Evolutionary conservation across 2,329 filamentous ascomycete genomes (phyloP), one percentile per base, ranked within the genome.

Genomic region (Fusarium stilboides): DNA sequence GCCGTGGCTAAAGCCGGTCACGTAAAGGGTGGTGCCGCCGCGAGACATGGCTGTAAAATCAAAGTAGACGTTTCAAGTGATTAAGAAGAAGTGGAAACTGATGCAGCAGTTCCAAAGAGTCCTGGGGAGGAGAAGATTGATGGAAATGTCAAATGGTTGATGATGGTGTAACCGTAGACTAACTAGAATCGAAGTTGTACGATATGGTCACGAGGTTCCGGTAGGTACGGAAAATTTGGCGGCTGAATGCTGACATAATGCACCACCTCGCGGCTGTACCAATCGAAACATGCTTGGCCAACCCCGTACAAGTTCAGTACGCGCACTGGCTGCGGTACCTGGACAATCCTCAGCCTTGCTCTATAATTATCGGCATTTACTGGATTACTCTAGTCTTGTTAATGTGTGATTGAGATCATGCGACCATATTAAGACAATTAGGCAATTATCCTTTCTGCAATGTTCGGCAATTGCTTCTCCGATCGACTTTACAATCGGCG

Each of bases 1-100:
- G 83, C 95, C 94, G 84, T 97, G 94, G 89, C 95, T 97, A 84
- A 99, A 99, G 88, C 96, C 96, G 79, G 94, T 97, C 83, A 98
- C 95, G 87, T 98, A 98, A 75, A 98, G 93, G 61, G 95, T 98
- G 66, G 93, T 97, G 76, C 94, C 92, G 81, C 92, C 90, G 80
- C 94, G 93, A 89, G 94, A 97, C 94, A 97, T 97, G 79, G 68
- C 83, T 77, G 53, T 66, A 45, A 52, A 50, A 47, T 44, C 51
- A 49, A 54, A 54, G 37, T 58, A 37, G 57, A 57, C 33, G 42
- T 56, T 55, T 26, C 50, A 26, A 47, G 42, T 22, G 58, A 51
- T 57, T 44, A 43, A 46, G 56, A 39, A 34, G 40, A 69, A 51
- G 31, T 52, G 54, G 55, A 61, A 73, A 65, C 68, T 50, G 74